These are phyloP conservation scores for Lecanicillium sp. DNA, from an alignment of 2,329 filamentous ascomycete genomes.

Conservation along the genomic window DNA sequence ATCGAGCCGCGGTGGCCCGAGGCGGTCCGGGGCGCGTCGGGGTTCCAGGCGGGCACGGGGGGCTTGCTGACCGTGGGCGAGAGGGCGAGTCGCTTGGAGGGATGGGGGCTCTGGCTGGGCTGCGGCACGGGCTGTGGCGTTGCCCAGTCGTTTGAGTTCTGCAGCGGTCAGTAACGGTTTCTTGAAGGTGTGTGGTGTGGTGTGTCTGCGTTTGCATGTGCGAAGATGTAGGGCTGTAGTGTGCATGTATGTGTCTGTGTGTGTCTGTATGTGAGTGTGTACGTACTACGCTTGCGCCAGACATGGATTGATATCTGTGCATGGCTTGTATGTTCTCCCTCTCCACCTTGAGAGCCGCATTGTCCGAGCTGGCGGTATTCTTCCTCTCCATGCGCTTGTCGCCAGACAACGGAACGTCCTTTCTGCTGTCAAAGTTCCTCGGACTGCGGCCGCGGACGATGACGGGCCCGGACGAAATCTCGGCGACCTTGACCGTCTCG, in stretches of 20 bases:
- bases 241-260: too few relatives aligned
- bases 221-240: not conserved
- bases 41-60: slow-evolving; percentile 47
- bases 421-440: slow-evolving; percentile 86
- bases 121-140: slow-evolving; percentile 33
- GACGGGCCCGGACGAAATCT: slow-evolving; percentile 86
- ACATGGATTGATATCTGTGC: slow-evolving; percentile 21
- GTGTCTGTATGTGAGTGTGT: too few relatives aligned
- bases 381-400: slow-evolving; percentile 44
- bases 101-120: slow-evolving; percentile 36
- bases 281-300: slow-evolving; percentile 9
- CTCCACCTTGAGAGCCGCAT: slow-evolving; percentile 28
- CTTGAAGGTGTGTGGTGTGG: too few relatives aligned
- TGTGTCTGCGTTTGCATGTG: not conserved
- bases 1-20: slow-evolving; percentile 13
- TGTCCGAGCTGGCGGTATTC: slow-evolving; percentile 32
- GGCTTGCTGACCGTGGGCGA: slow-evolving; percentile 47
- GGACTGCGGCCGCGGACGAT: slow-evolving; percentile 91
- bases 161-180: slow-evolving; percentile 17
- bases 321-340: slow-evolving; percentile 25
- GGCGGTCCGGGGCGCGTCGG: slow-evolving; percentile 26
- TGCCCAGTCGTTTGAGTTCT: slow-evolving; percentile 41
- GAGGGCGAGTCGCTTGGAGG: slow-evolving; percentile 47
- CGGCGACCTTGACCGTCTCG: slow-evolving; percentile 68
- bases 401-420: slow-evolving; percentile 69